Evolutionary conservation across 768 basidiomycete species (phyloP).

Genomic region (Psilocybe cyanescens): DNA sequence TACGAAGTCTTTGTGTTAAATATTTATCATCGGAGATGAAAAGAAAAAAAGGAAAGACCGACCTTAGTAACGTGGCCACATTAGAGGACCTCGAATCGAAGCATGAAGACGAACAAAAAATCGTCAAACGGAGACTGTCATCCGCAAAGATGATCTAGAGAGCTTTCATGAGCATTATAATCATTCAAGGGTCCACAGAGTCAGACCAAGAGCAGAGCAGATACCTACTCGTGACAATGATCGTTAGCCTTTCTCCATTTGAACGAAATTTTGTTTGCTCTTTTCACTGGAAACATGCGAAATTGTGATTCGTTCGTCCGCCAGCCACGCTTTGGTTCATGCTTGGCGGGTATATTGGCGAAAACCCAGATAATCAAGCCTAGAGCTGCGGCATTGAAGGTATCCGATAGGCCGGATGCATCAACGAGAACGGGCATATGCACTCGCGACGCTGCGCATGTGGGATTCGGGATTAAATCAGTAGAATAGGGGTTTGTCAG

Average conservation of each 20-base stretch:
- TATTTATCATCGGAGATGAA: not conserved
- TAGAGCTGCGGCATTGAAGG: not conserved
- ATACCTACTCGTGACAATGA: constrained; percentile 2
- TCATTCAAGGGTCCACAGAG: not conserved
- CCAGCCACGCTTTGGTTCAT: constrained; percentile 7
- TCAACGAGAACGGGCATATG: not conserved
- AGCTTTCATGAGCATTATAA: not conserved
- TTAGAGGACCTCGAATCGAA: not conserved
- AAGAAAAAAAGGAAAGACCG: not conserved
- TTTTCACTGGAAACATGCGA: constrained; percentile 1
- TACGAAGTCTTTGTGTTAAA: not conserved
- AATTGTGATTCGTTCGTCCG: constrained; percentile 2
- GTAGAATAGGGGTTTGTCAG: not conserved
- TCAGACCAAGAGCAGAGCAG: not conserved
- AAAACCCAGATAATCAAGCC: constrained; percentile 9
- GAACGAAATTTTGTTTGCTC: not conserved
- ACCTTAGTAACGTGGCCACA: not conserved
- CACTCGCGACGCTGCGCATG: not conserved
- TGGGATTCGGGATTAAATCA: not conserved
- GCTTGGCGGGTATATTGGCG: constrained; percentile 4
- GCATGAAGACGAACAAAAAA: not conserved
- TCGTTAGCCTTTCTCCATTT: constrained; percentile 15
- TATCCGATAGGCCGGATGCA: constrained; percentile 1
- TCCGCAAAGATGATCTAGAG: not conserved
- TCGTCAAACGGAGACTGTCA: not conserved